phyloP scores from a whole-genome alignment of 2,329 filamentous ascomycete genomes.

The Phoma sp. region DNA sequence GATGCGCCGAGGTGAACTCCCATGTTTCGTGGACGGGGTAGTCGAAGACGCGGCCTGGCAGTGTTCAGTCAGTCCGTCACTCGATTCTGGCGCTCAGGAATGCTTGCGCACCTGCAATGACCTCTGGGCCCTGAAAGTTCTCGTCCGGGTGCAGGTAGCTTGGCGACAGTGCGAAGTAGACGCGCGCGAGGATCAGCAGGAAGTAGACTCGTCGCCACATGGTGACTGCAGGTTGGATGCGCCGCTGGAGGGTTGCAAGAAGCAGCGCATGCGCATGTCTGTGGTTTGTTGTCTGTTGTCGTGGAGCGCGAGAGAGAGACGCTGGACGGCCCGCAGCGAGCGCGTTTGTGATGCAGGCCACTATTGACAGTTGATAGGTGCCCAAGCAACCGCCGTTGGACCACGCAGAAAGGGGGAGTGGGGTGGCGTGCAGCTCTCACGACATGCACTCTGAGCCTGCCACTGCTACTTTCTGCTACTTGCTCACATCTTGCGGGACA shows the following conservation, averaged over 20 bases:
- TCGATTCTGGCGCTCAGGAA: background rate
- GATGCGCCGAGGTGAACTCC: slow-evolving; percentile 89
- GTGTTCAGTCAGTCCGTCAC: slow-evolving; percentile 2
- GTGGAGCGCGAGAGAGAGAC: slow-evolving; percentile 11
- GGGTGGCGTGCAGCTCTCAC: background rate
- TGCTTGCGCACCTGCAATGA: slow-evolving; percentile 76
- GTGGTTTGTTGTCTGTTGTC: slow-evolving; percentile 32
- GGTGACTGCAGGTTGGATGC: slow-evolving; percentile 27
- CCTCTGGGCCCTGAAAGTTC: slow-evolving; percentile 97
- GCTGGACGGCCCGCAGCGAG: slow-evolving; percentile 29
- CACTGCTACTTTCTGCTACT: background rate
- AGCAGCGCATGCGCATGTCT: slow-evolving; percentile 38
- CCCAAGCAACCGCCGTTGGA: slow-evolving; percentile 16
- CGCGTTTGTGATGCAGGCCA: slow-evolving; percentile 23
- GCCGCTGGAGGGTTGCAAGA: slow-evolving; percentile 20
- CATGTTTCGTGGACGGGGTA: slow-evolving; percentile 90
- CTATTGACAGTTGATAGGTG: slow-evolving; percentile 14
- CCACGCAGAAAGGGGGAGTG: slow-evolving; percentile 7
- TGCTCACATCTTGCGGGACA: slow-evolving; percentile 6
- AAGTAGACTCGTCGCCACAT: slow-evolving; percentile 96
- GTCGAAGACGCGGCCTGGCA: slow-evolving; percentile 83
- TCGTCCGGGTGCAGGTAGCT: slow-evolving; percentile 99
- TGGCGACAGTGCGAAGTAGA: slow-evolving; percentile 92
- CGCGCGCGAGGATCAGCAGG: slow-evolving; percentile 79
- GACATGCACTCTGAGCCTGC: background rate